Base-by-base conservation (phyloP, 352 stramenopile species). In the Pythium phragmiticola region DNA sequence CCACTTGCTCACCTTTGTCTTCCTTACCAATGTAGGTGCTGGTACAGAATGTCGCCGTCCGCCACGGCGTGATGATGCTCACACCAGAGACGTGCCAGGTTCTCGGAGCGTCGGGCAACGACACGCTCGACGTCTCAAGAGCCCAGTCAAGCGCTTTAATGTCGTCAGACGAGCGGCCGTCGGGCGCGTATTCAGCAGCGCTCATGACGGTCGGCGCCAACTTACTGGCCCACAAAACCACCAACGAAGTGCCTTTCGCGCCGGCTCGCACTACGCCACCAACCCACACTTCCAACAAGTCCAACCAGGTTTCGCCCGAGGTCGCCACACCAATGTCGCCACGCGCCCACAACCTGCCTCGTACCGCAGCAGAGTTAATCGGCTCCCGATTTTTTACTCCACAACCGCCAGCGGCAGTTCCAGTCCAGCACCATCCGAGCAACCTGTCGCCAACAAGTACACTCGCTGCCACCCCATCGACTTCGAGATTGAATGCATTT, bases 1-100 rank as follows among this genome's bases (percentile, higher is more conserved):
- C 26, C 26, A 30, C 26, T 30, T 30, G 26, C 26, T 30, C 26
- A 30, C 26, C 3, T 30, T 46, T 46, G 13, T 9, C 9, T 50
- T 26, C 17, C 12, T 55, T 50, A 28, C 21, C 23, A 47, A 14
- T 26, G 45, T 23, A 87, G 78, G 64, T 94, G 17, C 58, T 81
- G 0, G 66, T 94, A 14, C 70, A 87, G 46, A 80, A 94, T 45
- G 82, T 87, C 4, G 71, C 76, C 14, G 60, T 93, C 8, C 84
- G 82, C 26, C 84, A 93, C 54, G 86, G 86, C 46, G 54, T 94
- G 63, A 62, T 94, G 26, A 41, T 90, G 60, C 68, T 94, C 39
- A 88, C 76, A 41, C 78, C 82, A 0, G 66, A 87, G 30, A 91
- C 83, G 65, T 92, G 79, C 26, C 69, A 88, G 11, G 59, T 92